Conservation (phyloP, 495 filamentous ascomycete genomes). For the Penicillium verhagenii region DNA sequence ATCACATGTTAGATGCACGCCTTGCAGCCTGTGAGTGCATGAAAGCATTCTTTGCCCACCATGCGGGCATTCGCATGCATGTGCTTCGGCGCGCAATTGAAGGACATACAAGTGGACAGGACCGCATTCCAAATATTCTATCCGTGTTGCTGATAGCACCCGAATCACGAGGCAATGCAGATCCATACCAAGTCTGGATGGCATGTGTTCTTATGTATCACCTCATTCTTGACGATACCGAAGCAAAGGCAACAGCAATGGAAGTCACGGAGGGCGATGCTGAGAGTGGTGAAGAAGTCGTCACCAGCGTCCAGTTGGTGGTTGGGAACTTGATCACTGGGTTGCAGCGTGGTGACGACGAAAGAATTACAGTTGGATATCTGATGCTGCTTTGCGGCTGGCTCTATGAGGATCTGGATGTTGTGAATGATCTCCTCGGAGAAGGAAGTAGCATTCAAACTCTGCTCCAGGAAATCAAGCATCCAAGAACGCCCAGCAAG, state of each 20-base stretch:
- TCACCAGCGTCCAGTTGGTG: constrained; percentile 89
- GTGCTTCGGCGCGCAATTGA: constrained; percentile 88
- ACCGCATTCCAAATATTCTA: constrained; percentile 88
- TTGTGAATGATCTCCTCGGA: constrained; percentile 89
- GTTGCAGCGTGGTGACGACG: constrained; percentile 72
- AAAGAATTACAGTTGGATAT: constrained; percentile 80
- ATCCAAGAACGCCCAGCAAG: constrained; percentile 54
- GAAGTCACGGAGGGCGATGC: constrained; percentile 85
- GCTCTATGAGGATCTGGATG: constrained; percentile 90
- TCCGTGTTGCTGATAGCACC: constrained; percentile 71
- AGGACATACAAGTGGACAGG: constrained; percentile 73
- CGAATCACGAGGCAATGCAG: constrained; percentile 55
- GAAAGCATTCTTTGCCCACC: constrained; percentile 84
- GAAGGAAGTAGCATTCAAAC: constrained; percentile 91
- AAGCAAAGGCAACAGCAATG: constrained; percentile 79
- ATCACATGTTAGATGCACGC: constrained; percentile 72
- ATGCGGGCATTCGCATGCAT: constrained; percentile 74
- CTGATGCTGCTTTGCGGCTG: constrained; percentile 90
- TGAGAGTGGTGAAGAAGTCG: constrained; percentile 87
- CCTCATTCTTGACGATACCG: constrained; percentile 76
- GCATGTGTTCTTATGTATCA: constrained; percentile 88
- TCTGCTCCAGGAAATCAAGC: constrained; percentile 71
- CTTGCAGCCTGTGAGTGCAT: constrained; percentile 85
- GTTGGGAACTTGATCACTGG: constrained; percentile 76
- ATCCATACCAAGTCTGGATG: constrained; percentile 91